A percentile compares a stretch with the other conserved stretches of the same genome.
Conservation (phyloP, 805 yeast genomes). For the Barnettozyma populi region DNA sequence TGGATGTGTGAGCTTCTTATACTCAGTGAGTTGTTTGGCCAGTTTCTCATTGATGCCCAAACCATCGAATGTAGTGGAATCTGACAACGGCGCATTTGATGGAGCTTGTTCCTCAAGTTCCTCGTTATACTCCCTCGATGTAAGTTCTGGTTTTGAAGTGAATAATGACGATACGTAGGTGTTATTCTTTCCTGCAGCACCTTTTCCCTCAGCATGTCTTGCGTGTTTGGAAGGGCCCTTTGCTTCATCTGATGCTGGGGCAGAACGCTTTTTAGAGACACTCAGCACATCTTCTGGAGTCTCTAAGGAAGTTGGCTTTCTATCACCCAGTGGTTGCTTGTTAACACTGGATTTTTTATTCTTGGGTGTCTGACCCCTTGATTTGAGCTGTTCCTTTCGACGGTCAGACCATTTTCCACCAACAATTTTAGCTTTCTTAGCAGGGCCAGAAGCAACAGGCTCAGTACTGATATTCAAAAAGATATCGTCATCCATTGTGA, state of each 20-base stretch:
- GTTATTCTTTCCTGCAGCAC: slow-evolving; percentile 47
- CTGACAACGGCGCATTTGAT: slow-evolving; percentile 79
- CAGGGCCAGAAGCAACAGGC: slow-evolving; percentile 18
- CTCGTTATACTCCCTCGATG: slow-evolving; percentile 34
- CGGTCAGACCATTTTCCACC: slow-evolving; percentile 87
- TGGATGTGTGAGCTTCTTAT: slow-evolving; percentile 57
- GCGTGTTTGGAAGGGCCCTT: slow-evolving; percentile 31
- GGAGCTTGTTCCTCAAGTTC: slow-evolving; percentile 38
- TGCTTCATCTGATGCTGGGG: slow-evolving; percentile 3
- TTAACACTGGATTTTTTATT: slow-evolving; percentile 7
- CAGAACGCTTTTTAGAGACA: slow-evolving; percentile 12
- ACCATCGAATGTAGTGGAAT: slow-evolving; percentile 63
- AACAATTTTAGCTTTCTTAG: slow-evolving; percentile 37
- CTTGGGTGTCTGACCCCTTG: slow-evolving; percentile 19
- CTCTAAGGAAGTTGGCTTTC: slow-evolving; percentile 2
- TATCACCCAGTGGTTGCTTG: slow-evolving; percentile 4
- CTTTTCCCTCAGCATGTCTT: slow-evolving; percentile 43
- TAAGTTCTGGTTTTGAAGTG: slow-evolving; percentile 56
- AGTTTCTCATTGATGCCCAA: slow-evolving; percentile 60
- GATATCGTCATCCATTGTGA: slow-evolving; percentile 56
- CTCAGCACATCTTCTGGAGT: slow-evolving; percentile 6
- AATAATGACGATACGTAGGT: slow-evolving; percentile 84
- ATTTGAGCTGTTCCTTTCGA: slow-evolving; percentile 36
- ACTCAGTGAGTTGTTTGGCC: slow-evolving; percentile 47
- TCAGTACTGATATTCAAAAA: slow-evolving; percentile 65